A percentile compares a stretch with the other conserved stretches of the same genome.
These are phyloP conservation scores for Verticillium isaacii DNA, from an alignment of 2,329 filamentous ascomycete genomes.

Conservation along the genomic window DNA sequence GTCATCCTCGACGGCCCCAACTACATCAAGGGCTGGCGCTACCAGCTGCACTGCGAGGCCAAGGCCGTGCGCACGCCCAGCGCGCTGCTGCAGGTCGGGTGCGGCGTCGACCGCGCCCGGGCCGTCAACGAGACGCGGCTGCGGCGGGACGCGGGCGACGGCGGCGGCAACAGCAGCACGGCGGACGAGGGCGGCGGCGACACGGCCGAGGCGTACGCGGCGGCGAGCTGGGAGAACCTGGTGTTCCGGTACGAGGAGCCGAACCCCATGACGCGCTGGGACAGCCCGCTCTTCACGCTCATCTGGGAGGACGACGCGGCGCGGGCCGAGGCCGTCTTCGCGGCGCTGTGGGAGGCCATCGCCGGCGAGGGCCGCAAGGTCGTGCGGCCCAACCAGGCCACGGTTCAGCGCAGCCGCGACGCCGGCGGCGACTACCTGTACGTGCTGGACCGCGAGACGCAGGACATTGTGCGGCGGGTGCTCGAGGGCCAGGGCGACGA, in stretches of 20 bases:
- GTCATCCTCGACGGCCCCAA: constrained; percentile 78
- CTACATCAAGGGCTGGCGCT: constrained; percentile 88
- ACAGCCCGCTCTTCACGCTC: constrained; percentile 75
- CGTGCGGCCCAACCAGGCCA: constrained; percentile 71
- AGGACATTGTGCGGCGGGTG: constrained; percentile 68
- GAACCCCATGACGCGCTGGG: constrained; percentile 80
- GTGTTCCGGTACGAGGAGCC: constrained; percentile 83
- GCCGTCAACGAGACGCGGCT: constrained; percentile 58
- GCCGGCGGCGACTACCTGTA: constrained; percentile 72
- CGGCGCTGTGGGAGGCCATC: constrained; percentile 70
- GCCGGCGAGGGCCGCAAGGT: constrained; percentile 58
- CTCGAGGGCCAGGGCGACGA: constrained; percentile 64
- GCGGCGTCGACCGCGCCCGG: constrained; percentile 44
- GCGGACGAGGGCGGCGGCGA: constrained; percentile 6
- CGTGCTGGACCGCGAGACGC: constrained; percentile 72
- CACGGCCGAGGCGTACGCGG: constrained; percentile 41
- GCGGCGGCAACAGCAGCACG: background rate
- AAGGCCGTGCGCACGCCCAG: constrained; percentile 73
- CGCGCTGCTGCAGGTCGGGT: constrained; percentile 67
- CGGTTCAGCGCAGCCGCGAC: constrained; percentile 59
- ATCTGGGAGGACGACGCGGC: constrained; percentile 68
- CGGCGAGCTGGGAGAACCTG: constrained; percentile 68
- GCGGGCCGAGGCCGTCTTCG: constrained; percentile 51
- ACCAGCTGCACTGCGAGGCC: constrained; percentile 80
- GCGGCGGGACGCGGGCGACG: constrained; percentile 15